Conservation (phyloP, 306 rosid species). For the Glycine latifolia region DNA sequence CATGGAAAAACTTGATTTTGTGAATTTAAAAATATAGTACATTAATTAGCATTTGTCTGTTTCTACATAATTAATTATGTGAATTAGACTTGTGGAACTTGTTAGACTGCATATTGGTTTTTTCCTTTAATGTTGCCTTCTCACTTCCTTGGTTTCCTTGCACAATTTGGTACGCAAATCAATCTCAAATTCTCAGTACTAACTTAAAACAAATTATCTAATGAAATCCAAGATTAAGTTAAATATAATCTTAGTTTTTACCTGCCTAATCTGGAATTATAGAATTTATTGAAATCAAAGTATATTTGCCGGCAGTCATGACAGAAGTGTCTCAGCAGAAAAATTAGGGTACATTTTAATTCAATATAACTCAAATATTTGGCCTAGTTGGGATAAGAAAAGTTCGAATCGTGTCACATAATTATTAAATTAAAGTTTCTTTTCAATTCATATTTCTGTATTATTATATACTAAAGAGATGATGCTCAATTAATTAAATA, state of each 20-base stretch:
- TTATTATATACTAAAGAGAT: no score
- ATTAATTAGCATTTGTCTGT: conserved; percentile 3
- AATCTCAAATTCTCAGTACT: conserved; percentile 2
- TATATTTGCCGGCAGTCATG: neutral
- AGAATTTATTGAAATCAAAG: neutral
- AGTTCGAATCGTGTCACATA: no score
- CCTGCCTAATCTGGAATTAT: neutral
- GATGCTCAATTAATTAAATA: no score
- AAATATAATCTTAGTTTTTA: neutral
- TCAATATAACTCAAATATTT: no score
- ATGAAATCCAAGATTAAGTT: neutral
- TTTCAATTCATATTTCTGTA: no score
- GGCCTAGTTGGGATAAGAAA: no score
- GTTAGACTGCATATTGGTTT: neutral
- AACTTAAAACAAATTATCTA: conserved; percentile 9
- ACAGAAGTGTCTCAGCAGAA: neutral
- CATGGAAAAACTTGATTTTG: neutral
- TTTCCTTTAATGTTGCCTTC: neutral
- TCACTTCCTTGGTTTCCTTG: neutral
- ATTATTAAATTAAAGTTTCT: no score
- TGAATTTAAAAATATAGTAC: neutral
- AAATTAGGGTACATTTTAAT: no score
- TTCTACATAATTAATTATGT: conserved; percentile 28
- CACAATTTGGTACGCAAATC: conserved; percentile 15
- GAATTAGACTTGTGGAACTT: conserved; percentile 2